These are phyloP conservation scores for Alternaria postmessia DNA, from an alignment of 2,329 filamentous ascomycete genomes.

Conservation along the genomic window DNA sequence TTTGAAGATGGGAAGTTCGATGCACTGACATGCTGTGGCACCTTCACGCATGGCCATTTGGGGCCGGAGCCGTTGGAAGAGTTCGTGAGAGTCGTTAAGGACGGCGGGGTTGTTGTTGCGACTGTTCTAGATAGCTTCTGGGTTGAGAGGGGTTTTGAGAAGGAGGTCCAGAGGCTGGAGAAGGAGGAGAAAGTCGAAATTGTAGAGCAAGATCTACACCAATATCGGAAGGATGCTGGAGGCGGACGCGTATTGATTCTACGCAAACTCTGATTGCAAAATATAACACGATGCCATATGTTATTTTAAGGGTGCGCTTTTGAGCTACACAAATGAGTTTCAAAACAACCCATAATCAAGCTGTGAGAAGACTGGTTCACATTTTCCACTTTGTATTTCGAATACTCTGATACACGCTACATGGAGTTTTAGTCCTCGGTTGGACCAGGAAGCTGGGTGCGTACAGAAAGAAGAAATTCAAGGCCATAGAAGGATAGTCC, in stretches of 20 bases:
- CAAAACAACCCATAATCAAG: no score
- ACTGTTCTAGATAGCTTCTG: conserved; percentile 63
- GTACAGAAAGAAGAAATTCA: no score
- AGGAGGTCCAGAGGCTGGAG: conserved; percentile 53
- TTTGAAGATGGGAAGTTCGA: conserved; percentile 57
- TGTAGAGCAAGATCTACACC: conserved; percentile 42
- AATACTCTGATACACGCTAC: no score
- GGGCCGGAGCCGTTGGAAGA: conserved; percentile 60
- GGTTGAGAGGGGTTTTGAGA: conserved; percentile 58
- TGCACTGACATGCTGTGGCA: conserved; percentile 63
- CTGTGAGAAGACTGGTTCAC: no score
- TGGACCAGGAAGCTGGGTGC: no score
- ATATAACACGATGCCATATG: no score
- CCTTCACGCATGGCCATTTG: conserved; percentile 64
- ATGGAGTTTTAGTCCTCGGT: no score
- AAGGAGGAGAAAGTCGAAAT: conserved; percentile 49
- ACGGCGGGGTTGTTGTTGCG: conserved; percentile 59
- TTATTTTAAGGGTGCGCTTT: no score
- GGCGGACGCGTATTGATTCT: conserved; percentile 24
- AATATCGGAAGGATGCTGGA: conserved; percentile 40
- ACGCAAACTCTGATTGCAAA: background rate
- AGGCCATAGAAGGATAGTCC: no score
- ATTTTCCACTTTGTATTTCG: no score
- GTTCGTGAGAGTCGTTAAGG: conserved; percentile 60
- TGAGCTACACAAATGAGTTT: rapidly evolving